Evolutionary conservation across 2,329 filamentous ascomycete genomes (phyloP).

Genomic region (Ophiocordyceps unilateralis): DNA sequence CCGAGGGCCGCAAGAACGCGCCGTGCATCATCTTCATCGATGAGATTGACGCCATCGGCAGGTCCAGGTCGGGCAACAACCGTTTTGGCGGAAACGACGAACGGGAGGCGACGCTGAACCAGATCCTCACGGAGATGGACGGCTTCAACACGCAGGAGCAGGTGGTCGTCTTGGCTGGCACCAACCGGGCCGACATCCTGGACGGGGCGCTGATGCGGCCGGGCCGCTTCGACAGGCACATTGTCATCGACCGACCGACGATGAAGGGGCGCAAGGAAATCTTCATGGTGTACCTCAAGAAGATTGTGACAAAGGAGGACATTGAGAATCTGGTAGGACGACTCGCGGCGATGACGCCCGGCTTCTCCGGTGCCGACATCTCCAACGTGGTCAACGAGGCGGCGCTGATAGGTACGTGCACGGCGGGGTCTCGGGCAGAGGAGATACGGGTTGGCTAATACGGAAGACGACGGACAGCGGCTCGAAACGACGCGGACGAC

Average conservation of each 20-base stretch:
- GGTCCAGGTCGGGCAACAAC: conserved; percentile 67
- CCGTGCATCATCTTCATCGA: conserved; percentile 99
- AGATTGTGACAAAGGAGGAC: conserved; percentile 87
- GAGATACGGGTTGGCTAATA: conserved; percentile 9
- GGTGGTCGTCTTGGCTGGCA: conserved; percentile 91
- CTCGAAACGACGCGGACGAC: conserved; percentile 60
- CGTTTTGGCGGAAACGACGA: conserved; percentile 74
- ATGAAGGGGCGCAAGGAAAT: conserved; percentile 96
- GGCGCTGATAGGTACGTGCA: conserved; percentile 69
- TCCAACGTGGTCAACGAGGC: conserved; percentile 98
- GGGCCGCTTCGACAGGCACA: conserved; percentile 92
- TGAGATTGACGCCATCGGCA: conserved; percentile 95
- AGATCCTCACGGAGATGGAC: conserved; percentile 98
- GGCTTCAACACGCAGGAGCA: conserved; percentile 96
- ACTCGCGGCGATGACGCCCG: conserved; percentile 80
- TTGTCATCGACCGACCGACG: conserved; percentile 83
- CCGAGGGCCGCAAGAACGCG: conserved; percentile 85
- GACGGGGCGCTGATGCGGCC: conserved; percentile 94
- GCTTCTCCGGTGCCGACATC: conserved; percentile 95
- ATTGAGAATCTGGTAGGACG: conserved; percentile 75
- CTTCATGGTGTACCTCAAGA: conserved; percentile 83
- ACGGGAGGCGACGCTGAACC: conserved; percentile 89
- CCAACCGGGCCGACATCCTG: conserved; percentile 84
- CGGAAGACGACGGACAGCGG: conserved; percentile 37
- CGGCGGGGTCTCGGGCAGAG: not conserved